Evolutionary conservation across 306 rosid species (phyloP), one percentile per base, ranked within the genome.

Genomic region (Vigna mungo): DNA sequence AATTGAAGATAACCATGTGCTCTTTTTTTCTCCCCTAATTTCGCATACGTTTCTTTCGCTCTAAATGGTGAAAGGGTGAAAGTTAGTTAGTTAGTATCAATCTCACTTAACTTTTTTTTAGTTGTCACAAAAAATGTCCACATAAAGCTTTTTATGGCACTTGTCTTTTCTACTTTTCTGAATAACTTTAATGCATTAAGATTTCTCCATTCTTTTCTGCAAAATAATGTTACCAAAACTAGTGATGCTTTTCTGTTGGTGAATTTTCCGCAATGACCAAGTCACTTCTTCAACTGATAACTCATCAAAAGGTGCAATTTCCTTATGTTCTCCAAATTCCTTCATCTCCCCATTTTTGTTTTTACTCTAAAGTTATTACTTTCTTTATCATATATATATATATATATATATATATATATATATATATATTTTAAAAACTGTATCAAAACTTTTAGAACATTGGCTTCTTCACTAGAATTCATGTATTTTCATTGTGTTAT

Each of bases 131-230:
- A 63, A 63, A 15, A 18, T 64, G 70, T 64, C 70, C 41, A 11
- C 34, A 41, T 65, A 32, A 39, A 41, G 71, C 71, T 65, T 65
- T 58, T 65, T 37, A 5, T 65, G 71, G 52, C 52, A 65, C 71
- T 65, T 41, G 51, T 18, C 71, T 64, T 16, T 30, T 64, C 30
- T 39, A 52, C 27, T 65, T 63, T 65, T 20, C 71, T 11, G 20
- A 65, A 65, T 65, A n/a, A 52, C 52, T 10, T 39, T 41, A 41
- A 7, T 62, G n/a, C 49, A n/a, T 49, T 7, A 36, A 37, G 9
- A 64, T 36, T 64, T 64, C 30, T 5, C 27, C 49, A n/a, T 37
- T 64, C 49, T 36, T 36, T 36, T 21, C 49, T 37, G 30, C 32
- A 64, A 37, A 64, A n/a, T 16, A 37, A 16, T 17, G 7, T 9